Evolutionary conservation across 768 basidiomycete species (phyloP), one percentile per base, ranked within the genome.

Genomic region (Suillus fuscotomentosus): DNA sequence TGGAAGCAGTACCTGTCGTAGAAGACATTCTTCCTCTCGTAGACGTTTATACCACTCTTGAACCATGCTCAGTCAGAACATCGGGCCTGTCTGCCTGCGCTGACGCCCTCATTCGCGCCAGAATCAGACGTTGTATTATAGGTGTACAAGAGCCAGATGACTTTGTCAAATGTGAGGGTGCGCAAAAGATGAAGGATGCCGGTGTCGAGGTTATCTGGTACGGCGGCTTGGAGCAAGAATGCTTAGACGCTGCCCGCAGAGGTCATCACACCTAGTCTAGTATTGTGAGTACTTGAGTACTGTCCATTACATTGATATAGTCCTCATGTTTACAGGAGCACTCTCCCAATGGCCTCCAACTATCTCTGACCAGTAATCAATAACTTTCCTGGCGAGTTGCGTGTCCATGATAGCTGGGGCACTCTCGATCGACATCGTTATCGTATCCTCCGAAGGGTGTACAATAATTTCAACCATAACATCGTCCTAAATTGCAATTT

Each of bases 31-130:
- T 96, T 34, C 76, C 91, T 48, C 65, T 77, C 22, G 81, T 81
- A 27, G 91, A 94, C 73, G 88, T 92, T 50, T 99, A 97, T 72
- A 97, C 96, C 0, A 99, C 97, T 0, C 85, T 99, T 81, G 97
- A 99, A 72, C 97, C 97, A 11, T 99, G 97, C 73, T 97, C 95
- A 5, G 76, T 92, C 41, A 82, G 97, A 64, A 90, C 93, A 10
- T 95, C 93, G 0, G 96, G 97, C 3, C 82, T 96, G 51, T 76
- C 88, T 0, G 89, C 95, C 2, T 99, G 97, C 73, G 88, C 93
- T 11, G 86, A 95, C 66, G 90, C 91, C 3, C 84, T 99, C 60
- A 85, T 97, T 41, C 80, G 80, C 17, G 88, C 91, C 5, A 79
- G 80, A 48, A 81, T 99, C 47, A 84, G 79, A 54, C 83, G 89